Evolutionary conservation across 108 stramenopile species (phyloP).

Genomic region (Pseudonitzschia multiseries): DNA sequence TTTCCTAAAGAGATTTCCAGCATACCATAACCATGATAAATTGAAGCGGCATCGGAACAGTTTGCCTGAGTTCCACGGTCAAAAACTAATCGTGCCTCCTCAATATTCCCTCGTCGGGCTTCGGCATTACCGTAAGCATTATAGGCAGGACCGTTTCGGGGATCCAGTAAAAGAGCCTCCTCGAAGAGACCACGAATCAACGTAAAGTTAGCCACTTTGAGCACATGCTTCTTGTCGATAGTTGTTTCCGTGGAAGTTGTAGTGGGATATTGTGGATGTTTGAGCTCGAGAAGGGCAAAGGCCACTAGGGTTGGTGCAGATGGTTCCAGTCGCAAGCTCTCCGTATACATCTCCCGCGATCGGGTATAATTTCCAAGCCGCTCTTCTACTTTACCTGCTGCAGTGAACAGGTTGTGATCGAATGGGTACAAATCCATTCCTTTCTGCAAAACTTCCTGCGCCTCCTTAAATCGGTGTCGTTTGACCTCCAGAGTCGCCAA

Average conservation of each 20-base stretch:
- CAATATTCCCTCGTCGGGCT: slow-evolving; percentile 51
- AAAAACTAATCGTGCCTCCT: slow-evolving; percentile 61
- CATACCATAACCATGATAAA: slow-evolving; percentile 84
- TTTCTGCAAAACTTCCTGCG: slow-evolving; percentile 56
- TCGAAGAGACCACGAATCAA: slow-evolving; percentile 63
- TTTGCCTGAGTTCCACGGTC: slow-evolving; percentile 69
- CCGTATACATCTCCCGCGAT: slow-evolving; percentile 63
- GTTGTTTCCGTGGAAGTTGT: slow-evolving; percentile 1
- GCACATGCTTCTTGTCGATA: slow-evolving; percentile 6
- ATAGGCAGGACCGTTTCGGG: slow-evolving; percentile 84
- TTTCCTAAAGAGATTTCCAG: slow-evolving; percentile 54
- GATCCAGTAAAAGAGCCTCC: slow-evolving; percentile 73
- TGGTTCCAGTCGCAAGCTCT: slow-evolving; percentile 63
- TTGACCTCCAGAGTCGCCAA: slow-evolving; percentile 78
- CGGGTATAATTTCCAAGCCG: slow-evolving; percentile 61
- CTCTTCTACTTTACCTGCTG: slow-evolving; percentile 86
- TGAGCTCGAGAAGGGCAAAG: slow-evolving; percentile 75
- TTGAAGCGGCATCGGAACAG: slow-evolving; percentile 70
- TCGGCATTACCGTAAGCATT: slow-evolving; percentile 79
- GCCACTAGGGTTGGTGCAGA: slow-evolving; percentile 80
- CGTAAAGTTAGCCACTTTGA: slow-evolving; percentile 39
- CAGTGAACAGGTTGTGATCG: slow-evolving; percentile 67
- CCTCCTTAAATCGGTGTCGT: slow-evolving; percentile 42
- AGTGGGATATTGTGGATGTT: slow-evolving; percentile 40
- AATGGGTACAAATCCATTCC: slow-evolving; percentile 65